phyloP scores from a whole-genome alignment of 1,139 yeast species.

The Candida anutae region DNA sequence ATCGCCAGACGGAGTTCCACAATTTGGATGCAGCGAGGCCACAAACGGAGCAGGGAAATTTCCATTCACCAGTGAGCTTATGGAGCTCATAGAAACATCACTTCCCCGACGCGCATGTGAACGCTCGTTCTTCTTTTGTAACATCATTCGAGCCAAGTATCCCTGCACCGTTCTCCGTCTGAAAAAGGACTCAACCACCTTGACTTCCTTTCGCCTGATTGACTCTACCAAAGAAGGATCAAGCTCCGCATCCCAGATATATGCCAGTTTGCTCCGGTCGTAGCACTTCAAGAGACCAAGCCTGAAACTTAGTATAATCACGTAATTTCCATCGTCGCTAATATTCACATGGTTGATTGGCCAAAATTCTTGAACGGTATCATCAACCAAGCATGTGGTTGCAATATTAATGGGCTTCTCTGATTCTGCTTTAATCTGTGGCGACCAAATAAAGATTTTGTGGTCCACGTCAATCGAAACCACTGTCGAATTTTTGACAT shows the following conservation, averaged over 20 bases:
- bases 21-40: conserved; percentile 5
- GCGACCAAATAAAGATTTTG: conserved; percentile 67
- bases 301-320: conserved; percentile 48
- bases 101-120: conserved; percentile 20
- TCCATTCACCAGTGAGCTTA: conserved; percentile 21
- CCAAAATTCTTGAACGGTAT: conserved; percentile 43
- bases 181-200: conserved; percentile 52
- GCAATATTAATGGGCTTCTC: conserved; percentile 35
- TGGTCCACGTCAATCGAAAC: conserved; percentile 72
- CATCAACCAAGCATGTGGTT: conserved; percentile 20
- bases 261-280: conserved; percentile 44
- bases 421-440: conserved; percentile 27
- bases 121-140: conserved; percentile 15
- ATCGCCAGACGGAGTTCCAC: conserved; percentile 3
- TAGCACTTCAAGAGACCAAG: conserved; percentile 49
- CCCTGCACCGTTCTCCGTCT: conserved; percentile 48
- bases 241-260: conserved; percentile 42
- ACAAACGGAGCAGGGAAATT: conserved; percentile 24
- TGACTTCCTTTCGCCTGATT: conserved; percentile 16
- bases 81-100: conserved; percentile 16
- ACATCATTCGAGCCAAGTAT: conserved; percentile 37
- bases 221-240: conserved; percentile 15
- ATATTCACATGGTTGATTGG: conserved; percentile 58
- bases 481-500: conserved; percentile 48
- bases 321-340: conserved; percentile 52